Base-by-base conservation (phyloP, 495 filamentous ascomycete genomes). In the Chaetomium fimeti region DNA sequence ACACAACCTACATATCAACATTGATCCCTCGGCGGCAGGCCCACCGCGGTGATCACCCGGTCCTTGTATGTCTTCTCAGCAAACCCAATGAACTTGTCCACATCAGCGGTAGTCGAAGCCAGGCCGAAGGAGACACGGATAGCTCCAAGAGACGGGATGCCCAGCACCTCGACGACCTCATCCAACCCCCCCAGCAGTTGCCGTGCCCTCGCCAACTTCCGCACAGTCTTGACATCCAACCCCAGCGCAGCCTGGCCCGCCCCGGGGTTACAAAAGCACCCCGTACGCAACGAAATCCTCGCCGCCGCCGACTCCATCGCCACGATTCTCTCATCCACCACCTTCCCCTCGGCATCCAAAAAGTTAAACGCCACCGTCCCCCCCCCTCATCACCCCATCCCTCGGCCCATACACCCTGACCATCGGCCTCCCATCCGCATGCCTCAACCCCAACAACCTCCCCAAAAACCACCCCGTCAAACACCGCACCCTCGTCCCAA, bases 211-310 rank as follows among this genome's bases (percentile, higher is more conserved):
- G 54, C 36, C 57, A 75, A 48, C 12, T 45, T 63, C n/a, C 60
- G 22, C 25, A 74, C 7, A 1, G 20, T 12, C 11, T 28, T 25
- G 0, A 32, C 7, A 43, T 57, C 55, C 38, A 75, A 7, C 13
- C 57, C 67, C 1, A 75, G 65, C 11, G 72, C 70, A 5, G 57
- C 60, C 57, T 77, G 73, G 13, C 68, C 72, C 2, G 65, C 86
- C 5, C 84, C 86, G 0, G 86, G 86, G 63, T 89, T 89, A 67
- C 86, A 89, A 29, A 89, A 78, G 51, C 81, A 83, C 11, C 86
- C 86, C 24, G 82, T 85, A 11, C 86, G 79, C 7, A 89, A 67
- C 52, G 82, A 81, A 48, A 89, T 86, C 48, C 77, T 71, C 16
- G 69, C 73, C 1, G 67, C 70, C 0, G 72, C 60, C 0, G 75